These are phyloP conservation scores for Suillus subalutaceus DNA, from an alignment of 768 basidiomycete species.

Conservation along the genomic window DNA sequence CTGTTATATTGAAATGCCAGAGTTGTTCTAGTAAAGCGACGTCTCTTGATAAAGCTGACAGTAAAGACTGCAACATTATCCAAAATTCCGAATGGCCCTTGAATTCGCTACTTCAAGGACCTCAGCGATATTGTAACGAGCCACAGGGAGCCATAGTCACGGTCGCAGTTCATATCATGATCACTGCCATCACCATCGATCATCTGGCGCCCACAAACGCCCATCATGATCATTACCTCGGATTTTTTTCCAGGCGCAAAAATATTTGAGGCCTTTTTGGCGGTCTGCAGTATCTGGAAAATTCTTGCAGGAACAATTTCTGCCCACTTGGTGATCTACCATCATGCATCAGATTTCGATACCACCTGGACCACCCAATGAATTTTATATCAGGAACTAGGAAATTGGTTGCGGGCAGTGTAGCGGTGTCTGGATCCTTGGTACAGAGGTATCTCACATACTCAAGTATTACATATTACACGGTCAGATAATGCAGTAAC, in stretches of 20 bases:
- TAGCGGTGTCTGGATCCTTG: background rate
- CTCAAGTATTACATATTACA: background rate
- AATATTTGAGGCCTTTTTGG: background rate
- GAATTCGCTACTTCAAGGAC: background rate
- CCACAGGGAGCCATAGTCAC: too few species aligned
- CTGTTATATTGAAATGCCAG: background rate
- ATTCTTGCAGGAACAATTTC: background rate
- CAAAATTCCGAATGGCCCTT: background rate
- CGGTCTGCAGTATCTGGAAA: background rate
- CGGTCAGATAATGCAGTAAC: background rate
- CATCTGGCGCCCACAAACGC: too few species aligned
- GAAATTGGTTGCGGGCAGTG: conserved; percentile 27
- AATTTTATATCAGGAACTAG: too few species aligned
- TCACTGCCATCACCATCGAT: too few species aligned
- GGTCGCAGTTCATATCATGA: too few species aligned
- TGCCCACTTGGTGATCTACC: background rate
- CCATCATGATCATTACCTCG: too few species aligned
- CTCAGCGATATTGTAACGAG: background rate
- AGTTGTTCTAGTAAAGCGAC: background rate
- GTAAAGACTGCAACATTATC: background rate
- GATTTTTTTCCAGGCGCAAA: too few species aligned
- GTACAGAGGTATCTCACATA: background rate
- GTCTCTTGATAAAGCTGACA: background rate
- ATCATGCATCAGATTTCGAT: too few species aligned
- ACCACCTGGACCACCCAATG: too few species aligned